A percentile compares a stretch with the other conserved stretches of the same genome.
phyloP scores from a whole-genome alignment of 495 filamentous ascomycete genomes.

The Parathielavia hyrcaniae region DNA sequence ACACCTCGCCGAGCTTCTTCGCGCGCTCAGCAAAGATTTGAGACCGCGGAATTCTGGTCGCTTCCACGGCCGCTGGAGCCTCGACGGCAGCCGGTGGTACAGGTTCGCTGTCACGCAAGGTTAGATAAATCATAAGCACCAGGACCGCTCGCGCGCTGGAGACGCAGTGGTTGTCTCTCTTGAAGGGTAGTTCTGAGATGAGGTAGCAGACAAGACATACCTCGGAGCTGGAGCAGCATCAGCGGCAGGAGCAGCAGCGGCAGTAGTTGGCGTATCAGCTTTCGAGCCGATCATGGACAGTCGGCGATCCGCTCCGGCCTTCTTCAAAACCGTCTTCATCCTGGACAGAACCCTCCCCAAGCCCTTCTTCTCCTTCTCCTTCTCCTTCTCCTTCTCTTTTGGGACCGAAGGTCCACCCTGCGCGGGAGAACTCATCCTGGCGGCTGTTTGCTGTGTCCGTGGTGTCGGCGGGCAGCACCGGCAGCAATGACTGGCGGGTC shows the following conservation, averaged over 20 bases:
- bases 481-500: background rate
- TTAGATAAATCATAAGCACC: slow-evolving; percentile 16
- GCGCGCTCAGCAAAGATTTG: slow-evolving; percentile 62
- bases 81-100: slow-evolving; percentile 26
- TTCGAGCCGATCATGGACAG: slow-evolving; percentile 20
- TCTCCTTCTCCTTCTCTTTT: slow-evolving; percentile 47
- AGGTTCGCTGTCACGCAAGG: slow-evolving; percentile 29
- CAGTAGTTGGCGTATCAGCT: slow-evolving; percentile 17
- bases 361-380: slow-evolving; percentile 55
- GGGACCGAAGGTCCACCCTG: slow-evolving; percentile 32
- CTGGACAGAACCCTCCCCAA: slow-evolving; percentile 56
- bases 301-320: slow-evolving; percentile 40
- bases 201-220: slow-evolving; percentile 23
- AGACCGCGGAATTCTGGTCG: slow-evolving; percentile 39
- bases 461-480: background rate
- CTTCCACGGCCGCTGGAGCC: slow-evolving; percentile 16
- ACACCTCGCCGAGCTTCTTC: slow-evolving; percentile 65
- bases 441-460: slow-evolving; percentile 3
- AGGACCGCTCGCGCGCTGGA: too few relatives aligned
- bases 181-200: background rate
- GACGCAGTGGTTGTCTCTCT: background rate
- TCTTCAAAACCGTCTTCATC: slow-evolving; percentile 58
- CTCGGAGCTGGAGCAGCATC: slow-evolving; percentile 22
- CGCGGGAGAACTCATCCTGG: slow-evolving; percentile 42
- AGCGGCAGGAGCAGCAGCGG: slow-evolving; percentile 19